Evolutionary conservation across 139 green algal species (phyloP).

Genomic region (Zygnema circumcarinatum): DNA sequence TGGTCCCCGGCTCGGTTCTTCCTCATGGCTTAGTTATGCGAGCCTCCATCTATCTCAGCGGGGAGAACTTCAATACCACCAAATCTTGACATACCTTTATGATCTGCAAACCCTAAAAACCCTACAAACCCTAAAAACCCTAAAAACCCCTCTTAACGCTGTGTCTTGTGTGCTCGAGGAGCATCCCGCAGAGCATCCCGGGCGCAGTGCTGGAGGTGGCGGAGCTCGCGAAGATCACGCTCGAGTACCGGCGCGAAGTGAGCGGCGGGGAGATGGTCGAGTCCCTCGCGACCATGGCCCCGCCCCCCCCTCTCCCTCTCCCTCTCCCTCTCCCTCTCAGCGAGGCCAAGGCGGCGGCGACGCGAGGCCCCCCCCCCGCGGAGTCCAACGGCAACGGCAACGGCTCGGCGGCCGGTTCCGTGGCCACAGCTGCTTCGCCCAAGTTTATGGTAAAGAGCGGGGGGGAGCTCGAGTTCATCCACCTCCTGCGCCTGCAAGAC

Average conservation of each 20-base stretch:
- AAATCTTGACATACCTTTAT: too few relatives aligned
- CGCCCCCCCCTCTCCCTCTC: neutral
- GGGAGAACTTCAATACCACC: too few relatives aligned
- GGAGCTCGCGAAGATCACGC: conserved; percentile 50
- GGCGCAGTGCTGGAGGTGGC: conserved; percentile 21
- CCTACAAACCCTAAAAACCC: too few relatives aligned
- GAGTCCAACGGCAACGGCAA: conserved; percentile 17
- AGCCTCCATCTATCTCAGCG: too few relatives aligned
- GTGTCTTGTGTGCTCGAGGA: too few relatives aligned
- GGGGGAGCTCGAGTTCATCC: conserved; percentile 9
- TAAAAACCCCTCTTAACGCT: too few relatives aligned
- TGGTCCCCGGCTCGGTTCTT: too few relatives aligned
- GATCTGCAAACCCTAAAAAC: too few relatives aligned
- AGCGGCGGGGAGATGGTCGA: conserved; percentile 27
- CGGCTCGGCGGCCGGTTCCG: neutral
- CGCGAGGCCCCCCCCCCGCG: neutral
- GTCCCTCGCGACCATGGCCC: conserved; percentile 8
- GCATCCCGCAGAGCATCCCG: conserved; percentile 72
- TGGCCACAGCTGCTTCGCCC: neutral
- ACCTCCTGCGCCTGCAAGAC: conserved; percentile 46
- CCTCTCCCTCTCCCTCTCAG: neutral
- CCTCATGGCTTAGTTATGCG: too few relatives aligned
- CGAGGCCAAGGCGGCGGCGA: neutral
- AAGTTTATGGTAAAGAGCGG: neutral
- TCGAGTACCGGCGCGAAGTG: conserved; percentile 53